Evolutionary conservation across 352 stramenopile species (phyloP).

Genomic region (Pythium grandisporangium): DNA sequence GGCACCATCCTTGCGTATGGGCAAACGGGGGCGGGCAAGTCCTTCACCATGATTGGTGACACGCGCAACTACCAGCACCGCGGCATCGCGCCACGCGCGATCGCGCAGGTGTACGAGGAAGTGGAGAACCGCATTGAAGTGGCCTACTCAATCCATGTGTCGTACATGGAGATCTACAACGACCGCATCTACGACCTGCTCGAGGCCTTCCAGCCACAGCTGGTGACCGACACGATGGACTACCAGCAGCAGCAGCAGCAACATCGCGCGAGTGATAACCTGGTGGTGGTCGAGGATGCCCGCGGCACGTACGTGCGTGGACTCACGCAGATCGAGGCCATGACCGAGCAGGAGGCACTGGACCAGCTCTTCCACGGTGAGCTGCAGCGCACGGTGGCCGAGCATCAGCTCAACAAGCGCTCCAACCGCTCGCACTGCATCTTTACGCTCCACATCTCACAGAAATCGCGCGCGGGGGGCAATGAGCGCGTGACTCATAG

Average conservation of each 20-base stretch:
- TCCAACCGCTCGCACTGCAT: conserved; percentile 93
- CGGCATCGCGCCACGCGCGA: conserved; percentile 78
- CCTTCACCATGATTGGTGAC: conserved; percentile 90
- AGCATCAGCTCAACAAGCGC: conserved; percentile 91
- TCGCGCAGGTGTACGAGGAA: conserved; percentile 87
- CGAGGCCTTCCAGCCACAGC: conserved; percentile 10
- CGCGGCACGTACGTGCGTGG: conserved; percentile 80
- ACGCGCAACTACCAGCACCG: conserved; percentile 88
- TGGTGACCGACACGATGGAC: background rate
- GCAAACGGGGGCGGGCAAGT: conserved; percentile 86
- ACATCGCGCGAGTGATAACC: conserved; percentile 26
- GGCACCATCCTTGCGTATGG: conserved; percentile 86
- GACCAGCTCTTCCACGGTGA: conserved; percentile 90
- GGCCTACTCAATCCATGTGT: conserved; percentile 79
- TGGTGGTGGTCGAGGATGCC: conserved; percentile 81
- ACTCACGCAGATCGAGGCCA: conserved; percentile 75
- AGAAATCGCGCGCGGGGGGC: conserved; percentile 66
- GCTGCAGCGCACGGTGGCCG: conserved; percentile 88
- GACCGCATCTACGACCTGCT: conserved; percentile 92
- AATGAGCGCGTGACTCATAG: conserved; percentile 76
- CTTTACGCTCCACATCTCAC: conserved; percentile 89
- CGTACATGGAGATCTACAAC: conserved; percentile 97
- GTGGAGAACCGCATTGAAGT: conserved; percentile 86
- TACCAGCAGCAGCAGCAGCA: background rate
- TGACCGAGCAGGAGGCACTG: conserved; percentile 81